Evolutionary conservation across 2,329 filamentous ascomycete species (phyloP).

Genomic region (Fusarium tjaetaba): DNA sequence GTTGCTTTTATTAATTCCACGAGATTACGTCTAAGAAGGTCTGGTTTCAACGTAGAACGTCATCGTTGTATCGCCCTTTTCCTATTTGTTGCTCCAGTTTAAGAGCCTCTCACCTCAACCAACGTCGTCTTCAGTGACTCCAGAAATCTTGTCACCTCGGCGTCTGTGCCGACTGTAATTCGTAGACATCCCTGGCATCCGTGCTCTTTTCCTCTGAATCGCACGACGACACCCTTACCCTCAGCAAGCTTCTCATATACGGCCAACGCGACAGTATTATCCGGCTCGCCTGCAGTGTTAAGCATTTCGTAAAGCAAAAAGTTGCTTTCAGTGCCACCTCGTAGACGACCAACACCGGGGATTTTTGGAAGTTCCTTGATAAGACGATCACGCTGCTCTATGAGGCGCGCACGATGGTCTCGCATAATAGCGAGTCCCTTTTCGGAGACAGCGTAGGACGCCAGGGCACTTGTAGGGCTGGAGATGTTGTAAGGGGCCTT

Average conservation of each 20-base stretch:
- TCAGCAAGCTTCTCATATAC: constrained; percentile 90
- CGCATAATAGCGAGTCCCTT: constrained; percentile 79
- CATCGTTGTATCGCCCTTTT: constrained; percentile 20
- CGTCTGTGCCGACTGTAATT: constrained; percentile 90
- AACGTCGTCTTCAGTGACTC: constrained; percentile 67
- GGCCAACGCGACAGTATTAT: constrained; percentile 79
- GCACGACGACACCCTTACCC: constrained; percentile 86
- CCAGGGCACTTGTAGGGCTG: constrained; percentile 85
- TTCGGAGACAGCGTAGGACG: constrained; percentile 74
- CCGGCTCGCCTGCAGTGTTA: constrained; percentile 75
- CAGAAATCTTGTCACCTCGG: constrained; percentile 84
- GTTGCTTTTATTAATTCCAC: constrained; percentile 41
- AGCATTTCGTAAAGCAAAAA: constrained; percentile 93
- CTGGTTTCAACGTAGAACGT: constrained; percentile 38
- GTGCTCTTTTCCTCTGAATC: constrained; percentile 92
- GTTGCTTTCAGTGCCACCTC: constrained; percentile 84
- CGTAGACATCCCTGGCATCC: constrained; percentile 90
- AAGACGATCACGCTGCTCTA: constrained; percentile 81
- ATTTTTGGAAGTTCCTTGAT: constrained; percentile 78
- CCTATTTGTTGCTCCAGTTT: constrained; percentile 1
- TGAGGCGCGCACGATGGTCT: constrained; percentile 72
- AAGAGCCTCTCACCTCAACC: constrained; percentile 53
- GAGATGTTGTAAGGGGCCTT: constrained; percentile 98
- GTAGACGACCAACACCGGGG: constrained; percentile 80
- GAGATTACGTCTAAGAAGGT: constrained; percentile 40